A percentile compares a stretch with the other conserved stretches of the same genome.
These are phyloP conservation scores for Hanseniaspora gamundiae DNA, from an alignment of 1,139 yeast genomes.

Conservation along the genomic window DNA sequence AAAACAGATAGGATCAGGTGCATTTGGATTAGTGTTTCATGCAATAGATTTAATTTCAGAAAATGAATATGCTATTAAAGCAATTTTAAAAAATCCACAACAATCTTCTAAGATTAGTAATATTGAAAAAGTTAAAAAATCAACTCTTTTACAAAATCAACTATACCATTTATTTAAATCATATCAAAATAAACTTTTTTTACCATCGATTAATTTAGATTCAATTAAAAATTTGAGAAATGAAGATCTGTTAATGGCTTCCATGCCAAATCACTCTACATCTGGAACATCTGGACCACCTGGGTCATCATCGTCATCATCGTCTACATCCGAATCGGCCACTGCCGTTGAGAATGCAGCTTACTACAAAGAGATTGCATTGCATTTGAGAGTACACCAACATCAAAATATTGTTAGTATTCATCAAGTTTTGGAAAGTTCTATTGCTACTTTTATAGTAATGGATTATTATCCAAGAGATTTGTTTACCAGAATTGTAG, in stretches of 20 bases:
- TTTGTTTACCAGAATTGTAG: conserved; percentile 69
- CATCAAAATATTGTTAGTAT: conserved; percentile 74
- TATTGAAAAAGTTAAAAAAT: conserved; percentile 16
- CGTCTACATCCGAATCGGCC: no score
- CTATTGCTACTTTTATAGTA: conserved; percentile 48
- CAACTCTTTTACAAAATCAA: conserved; percentile 18
- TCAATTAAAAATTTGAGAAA: conserved; percentile 16
- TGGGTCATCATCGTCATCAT: no score
- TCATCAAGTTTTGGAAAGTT: conserved; percentile 54
- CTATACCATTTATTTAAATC: conserved; percentile 19
- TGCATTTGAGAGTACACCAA: conserved; percentile 61
- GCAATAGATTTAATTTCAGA: conserved; percentile 46
- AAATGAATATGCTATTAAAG: conserved; percentile 57
- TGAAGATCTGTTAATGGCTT: conserved; percentile 12
- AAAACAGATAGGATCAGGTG: conserved; percentile 72
- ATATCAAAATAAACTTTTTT: conserved; percentile 15
- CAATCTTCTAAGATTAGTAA: conserved; percentile 2
- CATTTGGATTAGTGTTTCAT: conserved; percentile 73
- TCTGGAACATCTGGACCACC: no score
- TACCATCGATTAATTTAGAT: conserved; percentile 22
- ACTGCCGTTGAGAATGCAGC: conserved; percentile 18
- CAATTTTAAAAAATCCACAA: conserved; percentile 39
- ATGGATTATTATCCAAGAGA: conserved; percentile 82
- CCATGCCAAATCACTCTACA: conserved; percentile 2
- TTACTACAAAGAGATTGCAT: conserved; percentile 46